phyloP scores from a whole-genome alignment of 208 protist genomes.

The Vickermania spadyakhi region DNA sequence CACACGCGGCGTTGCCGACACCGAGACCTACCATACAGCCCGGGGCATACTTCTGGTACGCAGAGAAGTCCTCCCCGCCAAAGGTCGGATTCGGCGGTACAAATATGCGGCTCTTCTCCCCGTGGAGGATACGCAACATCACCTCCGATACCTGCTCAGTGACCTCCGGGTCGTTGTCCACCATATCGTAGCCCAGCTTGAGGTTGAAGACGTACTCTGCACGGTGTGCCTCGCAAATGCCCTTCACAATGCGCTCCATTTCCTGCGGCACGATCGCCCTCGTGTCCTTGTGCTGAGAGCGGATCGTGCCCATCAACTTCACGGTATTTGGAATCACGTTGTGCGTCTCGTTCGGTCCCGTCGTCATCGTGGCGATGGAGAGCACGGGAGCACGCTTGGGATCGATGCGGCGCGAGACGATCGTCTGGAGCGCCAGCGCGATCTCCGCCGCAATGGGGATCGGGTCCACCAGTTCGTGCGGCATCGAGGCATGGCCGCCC shows the following conservation, averaged over 20 bases:
- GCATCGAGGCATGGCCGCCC: slow-evolving; percentile 59
- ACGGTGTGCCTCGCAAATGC: slow-evolving; percentile 49
- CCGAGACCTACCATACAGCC: slow-evolving; percentile 38
- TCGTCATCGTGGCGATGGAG: slow-evolving; percentile 49
- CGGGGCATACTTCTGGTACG: slow-evolving; percentile 20
- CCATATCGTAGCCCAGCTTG: slow-evolving; percentile 49
- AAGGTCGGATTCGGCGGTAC: slow-evolving; percentile 9
- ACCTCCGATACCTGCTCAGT: slow-evolving; percentile 25
- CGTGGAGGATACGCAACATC: slow-evolving; percentile 18
- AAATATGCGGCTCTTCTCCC: slow-evolving; percentile 18
- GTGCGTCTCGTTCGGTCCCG: slow-evolving; percentile 40
- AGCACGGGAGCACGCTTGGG: slow-evolving; percentile 49
- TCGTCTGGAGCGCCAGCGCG: slow-evolving; percentile 37
- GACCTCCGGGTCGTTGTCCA: slow-evolving; percentile 40
- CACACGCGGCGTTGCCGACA: slow-evolving; percentile 19
- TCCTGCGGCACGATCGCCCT: slow-evolving; percentile 41
- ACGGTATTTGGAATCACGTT: slow-evolving; percentile 67
- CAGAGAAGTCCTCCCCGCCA: slow-evolving; percentile 51
- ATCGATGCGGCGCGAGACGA: slow-evolving; percentile 57
- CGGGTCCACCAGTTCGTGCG: slow-evolving; percentile 56
- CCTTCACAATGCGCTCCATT: slow-evolving; percentile 62
- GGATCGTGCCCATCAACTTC: slow-evolving; percentile 58
- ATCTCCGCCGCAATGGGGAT: slow-evolving; percentile 51
- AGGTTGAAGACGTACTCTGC: slow-evolving; percentile 33
- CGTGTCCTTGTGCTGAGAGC: slow-evolving; percentile 52